A percentile compares a stretch with the other conserved stretches of the same genome.
Conservation (phyloP, 305 asterid genomes). For the Fraxinus velutina region DNA sequence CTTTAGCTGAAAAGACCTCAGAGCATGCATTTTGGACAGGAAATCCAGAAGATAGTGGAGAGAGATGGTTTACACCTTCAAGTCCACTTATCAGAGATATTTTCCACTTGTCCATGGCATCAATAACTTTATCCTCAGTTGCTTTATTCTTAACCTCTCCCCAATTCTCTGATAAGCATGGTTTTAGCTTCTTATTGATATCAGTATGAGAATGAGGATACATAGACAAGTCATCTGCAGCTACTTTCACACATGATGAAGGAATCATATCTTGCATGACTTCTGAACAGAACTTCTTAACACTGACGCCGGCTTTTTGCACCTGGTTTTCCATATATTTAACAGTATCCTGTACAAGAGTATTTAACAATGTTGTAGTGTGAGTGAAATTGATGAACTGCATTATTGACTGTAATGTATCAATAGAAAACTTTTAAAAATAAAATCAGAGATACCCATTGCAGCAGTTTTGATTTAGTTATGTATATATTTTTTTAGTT, state of each 20-base stretch:
- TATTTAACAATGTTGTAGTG: not conserved
- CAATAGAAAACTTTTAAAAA: not conserved
- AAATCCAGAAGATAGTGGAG: constrained; percentile 17
- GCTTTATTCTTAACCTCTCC: constrained; percentile 28
- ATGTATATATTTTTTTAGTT: not conserved
- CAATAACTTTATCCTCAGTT: constrained; percentile 37
- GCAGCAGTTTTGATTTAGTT: not conserved
- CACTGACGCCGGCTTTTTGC: constrained; percentile 68
- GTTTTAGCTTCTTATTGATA: constrained; percentile 39
- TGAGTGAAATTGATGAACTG: not conserved
- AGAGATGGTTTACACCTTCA: constrained; percentile 11
- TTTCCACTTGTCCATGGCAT: constrained; percentile 28
- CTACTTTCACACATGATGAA: constrained; percentile 41
- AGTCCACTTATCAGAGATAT: constrained; percentile 8
- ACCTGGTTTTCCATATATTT: constrained; percentile 73
- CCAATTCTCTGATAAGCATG: constrained; percentile 22
- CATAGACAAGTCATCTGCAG: constrained; percentile 49
- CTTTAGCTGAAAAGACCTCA: constrained; percentile 26
- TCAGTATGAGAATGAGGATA: constrained; percentile 44
- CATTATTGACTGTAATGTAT: not conserved
- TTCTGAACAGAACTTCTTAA: constrained; percentile 71
- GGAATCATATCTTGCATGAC: constrained; percentile 69
- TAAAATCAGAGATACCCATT: not conserved
- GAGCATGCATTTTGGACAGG: constrained; percentile 26
- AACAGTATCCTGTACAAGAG: constrained; percentile 61